Evolutionary conservation across 1,139 yeast genomes (phyloP), one percentile per base, ranked within the genome.

Genomic region (Zygosaccharomyces pseudobailii): DNA sequence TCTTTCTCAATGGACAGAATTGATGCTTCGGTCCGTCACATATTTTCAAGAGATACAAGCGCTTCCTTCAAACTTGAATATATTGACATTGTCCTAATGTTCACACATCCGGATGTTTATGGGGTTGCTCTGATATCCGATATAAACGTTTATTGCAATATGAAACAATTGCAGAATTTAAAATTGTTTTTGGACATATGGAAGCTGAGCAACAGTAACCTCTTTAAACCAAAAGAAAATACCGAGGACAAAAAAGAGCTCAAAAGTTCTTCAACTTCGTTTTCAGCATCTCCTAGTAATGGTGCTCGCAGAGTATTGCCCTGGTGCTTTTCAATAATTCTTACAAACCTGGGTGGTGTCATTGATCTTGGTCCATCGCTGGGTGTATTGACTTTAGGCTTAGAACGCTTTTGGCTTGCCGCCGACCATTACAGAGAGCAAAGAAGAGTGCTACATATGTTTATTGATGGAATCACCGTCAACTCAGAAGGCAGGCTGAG

Each of bases 41-140:
- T 87, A 17, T 92, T 88, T 61, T 90, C 97, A 0, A 78, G 96
- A 52, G 96, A 88, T 55, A 78, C 85, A 0, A 87, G 96, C 72
- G 95, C 95, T 0, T 82, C 86, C 10, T 67, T 87, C 13, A 69
- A 71, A 1, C 66, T 87, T n/a, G 72, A 78, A n/a, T 70, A 73
- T 34, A 66, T 84, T 5, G 62, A 79, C 25, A 27, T 74, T 9
- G 68, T 71, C 9, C 70, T 68, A 9, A 53, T 70, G 59, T 48
- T 76, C 65, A 68, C 78, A 0, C 73, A 72, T 5, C 69, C 75
- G 34, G 70, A 67, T 6, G 64, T 81, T 5, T 66, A 72, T 40
- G 75, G 86, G 0, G 74, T 82, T 1, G 80, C 80, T 1, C 72
- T 77, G 7, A 60, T 89, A 4, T 70, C 76, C 0, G 80, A 79